Evolutionary conservation across 768 basidiomycete species (phyloP), one percentile per base, ranked within the genome.

Genomic region (Lactarius tabidus): DNA sequence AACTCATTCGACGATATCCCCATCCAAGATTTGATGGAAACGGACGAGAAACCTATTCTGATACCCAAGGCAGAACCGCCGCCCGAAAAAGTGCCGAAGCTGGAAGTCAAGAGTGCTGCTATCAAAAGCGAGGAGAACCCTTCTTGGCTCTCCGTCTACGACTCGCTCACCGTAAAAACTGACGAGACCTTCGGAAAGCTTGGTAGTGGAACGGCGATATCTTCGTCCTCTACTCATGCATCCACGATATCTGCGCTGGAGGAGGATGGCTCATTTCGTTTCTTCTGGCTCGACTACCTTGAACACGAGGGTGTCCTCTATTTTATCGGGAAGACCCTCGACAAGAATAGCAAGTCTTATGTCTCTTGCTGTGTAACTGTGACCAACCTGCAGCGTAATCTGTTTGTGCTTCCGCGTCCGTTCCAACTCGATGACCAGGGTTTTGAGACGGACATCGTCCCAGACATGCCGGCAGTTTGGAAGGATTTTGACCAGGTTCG

Each of bases 281-380:
- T 99, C 80, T 99, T 89, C 79, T 99, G 97, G 97, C 80, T 98
- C 26, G 97, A 99, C 73, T 93, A 93, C 71, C 85, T 95, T 38
- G 94, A 98, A 73, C 82, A 85, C 56, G 84, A 90, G 18, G 96
- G 95, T 18, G 85, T 84, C 65, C 79, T 99, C 4, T 89, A 93
- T 73, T 89, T 99, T 68, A 84, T 92, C 52, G 97, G 97, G 8
- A 98, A 98, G 77, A 83, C 95, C 51, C 85, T 89, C 70, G 93
- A 95, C 76, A 89, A 88, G 75, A 76, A 79, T 6, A 82, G 85
- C 3, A 80, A 80, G 18, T 72, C 80, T 9, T 95, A 89, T 85
- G 77, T 92, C 4, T 95, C 93, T 8, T 93, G 91, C 67, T 95
- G 93, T 70, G 81, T 98, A 45, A 89, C 88, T 2, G 83, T 99